Conservation (phyloP, 192 early-diverging fungal species). For the Coemansia javaensis region DNA sequence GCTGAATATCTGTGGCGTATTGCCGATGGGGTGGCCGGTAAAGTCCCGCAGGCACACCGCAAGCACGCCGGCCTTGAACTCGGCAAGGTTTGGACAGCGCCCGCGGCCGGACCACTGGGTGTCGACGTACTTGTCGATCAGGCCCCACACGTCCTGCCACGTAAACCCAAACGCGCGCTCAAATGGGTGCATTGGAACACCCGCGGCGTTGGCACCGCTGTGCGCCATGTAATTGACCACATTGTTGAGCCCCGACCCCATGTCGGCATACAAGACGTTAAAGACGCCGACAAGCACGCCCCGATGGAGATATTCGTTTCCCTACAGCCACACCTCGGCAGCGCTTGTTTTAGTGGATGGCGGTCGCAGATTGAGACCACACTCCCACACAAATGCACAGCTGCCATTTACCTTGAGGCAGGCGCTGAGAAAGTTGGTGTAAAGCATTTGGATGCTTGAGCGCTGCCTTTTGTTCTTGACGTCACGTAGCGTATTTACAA, state of each 20-base stretch:
- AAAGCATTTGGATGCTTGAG: not conserved
- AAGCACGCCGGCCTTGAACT: constrained; percentile 2
- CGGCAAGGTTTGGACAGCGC: not conserved
- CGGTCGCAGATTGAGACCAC: not conserved
- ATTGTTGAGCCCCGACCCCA: constrained; percentile 9
- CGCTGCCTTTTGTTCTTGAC: not conserved
- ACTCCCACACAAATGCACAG: not conserved
- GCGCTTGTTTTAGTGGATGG: too few species aligned
- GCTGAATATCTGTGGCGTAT: not conserved
- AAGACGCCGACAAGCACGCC: constrained; percentile 4
- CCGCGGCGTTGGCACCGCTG: not conserved
- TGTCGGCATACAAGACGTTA: not conserved
- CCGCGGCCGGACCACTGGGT: not conserved
- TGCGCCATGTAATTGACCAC: not conserved
- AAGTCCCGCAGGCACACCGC: not conserved
- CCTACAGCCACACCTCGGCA: not conserved
- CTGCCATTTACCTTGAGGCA: not conserved
- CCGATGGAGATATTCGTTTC: not conserved
- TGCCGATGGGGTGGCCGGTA: constrained; percentile 2
- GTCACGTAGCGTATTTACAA: not conserved
- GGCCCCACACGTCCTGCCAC: not conserved
- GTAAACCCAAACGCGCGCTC: constrained; percentile 6
- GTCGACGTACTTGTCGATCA: not conserved
- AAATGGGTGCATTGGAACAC: not conserved
- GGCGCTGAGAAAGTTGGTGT: not conserved